Evolutionary conservation across 139 green algal species (phyloP).

Genomic region (Haematococcus sp.): DNA sequence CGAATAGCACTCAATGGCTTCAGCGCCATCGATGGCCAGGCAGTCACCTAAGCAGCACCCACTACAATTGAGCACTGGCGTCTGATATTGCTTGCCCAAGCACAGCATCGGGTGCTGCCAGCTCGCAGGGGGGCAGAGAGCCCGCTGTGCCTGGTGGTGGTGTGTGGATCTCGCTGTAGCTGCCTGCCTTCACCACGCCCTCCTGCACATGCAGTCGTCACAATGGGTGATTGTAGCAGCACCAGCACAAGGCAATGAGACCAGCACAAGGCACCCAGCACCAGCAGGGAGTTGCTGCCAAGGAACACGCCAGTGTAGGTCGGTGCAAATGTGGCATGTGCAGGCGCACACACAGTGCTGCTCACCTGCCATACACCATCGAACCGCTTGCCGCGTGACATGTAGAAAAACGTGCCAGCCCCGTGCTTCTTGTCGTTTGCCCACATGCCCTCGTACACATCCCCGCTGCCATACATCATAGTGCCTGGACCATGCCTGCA

Average conservation of each 20-base stretch:
- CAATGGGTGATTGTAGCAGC: neutral
- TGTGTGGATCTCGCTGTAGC: constrained; percentile 53
- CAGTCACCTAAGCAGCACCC: too few species aligned
- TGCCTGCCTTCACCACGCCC: constrained; percentile 37
- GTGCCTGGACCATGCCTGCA: constrained; percentile 57
- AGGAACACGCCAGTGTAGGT: neutral
- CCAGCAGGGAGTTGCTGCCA: neutral
- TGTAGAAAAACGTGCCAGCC: constrained; percentile 58
- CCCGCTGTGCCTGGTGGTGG: constrained; percentile 40
- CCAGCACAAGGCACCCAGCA: neutral
- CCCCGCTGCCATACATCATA: constrained; percentile 60
- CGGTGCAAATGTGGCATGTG: neutral
- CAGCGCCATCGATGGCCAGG: too few species aligned
- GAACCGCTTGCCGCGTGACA: constrained; percentile 38
- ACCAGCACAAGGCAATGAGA: neutral
- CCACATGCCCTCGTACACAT: constrained; percentile 69
- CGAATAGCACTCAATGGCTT: too few species aligned
- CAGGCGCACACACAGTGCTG: neutral
- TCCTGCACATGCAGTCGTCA: constrained; percentile 33
- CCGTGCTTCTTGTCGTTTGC: constrained; percentile 66
- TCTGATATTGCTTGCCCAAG: constrained; percentile 25
- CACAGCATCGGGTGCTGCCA: constrained; percentile 32
- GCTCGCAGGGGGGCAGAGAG: constrained; percentile 41
- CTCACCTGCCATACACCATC: constrained; percentile 20
- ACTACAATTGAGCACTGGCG: constrained; percentile 5